Base-by-base conservation (phyloP, 306 rosid species). In the Cyclanthera cordifolia region DNA sequence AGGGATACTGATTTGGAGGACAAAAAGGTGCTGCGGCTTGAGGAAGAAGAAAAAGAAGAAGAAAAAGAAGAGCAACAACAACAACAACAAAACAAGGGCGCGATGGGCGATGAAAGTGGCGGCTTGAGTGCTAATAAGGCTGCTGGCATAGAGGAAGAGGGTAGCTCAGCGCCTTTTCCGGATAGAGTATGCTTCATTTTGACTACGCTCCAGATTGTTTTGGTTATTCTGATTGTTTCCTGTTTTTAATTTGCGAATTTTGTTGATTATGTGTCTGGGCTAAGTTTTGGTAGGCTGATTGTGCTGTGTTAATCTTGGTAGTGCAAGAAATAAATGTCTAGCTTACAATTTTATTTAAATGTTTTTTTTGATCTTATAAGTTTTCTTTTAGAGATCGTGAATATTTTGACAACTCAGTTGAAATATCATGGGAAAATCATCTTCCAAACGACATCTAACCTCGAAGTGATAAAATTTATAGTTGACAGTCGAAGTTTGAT, bases 111-210 rank as follows among this genome's bases (percentile, higher is more conserved):
- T 57, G 94, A 88, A 41, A 88, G 95, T 52, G 97, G 97, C 19
- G 97, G 96, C 9, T 74, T 88, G 81, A 88, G 97, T 74, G 96
- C 96, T 49, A 86, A 88, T 53, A 88, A 85, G 82, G 96, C 84
- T 15, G 86, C 78, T 71, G 87, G 91, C 19, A 78, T 77, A 74
- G 96, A 88, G 53, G 97, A 88, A 58, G 97, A 89, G 49, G 88
- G 91, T 19, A 88, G 80, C 70, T 71, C 96, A 12, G 77, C 94
- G 3, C 97, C 97, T 75, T 91, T 91, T 63, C 97, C 97, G 0
- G 97, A 88, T n/a, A 88, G 75, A 90, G 97, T 91, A 74, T 21
- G 41, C 25, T 4, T 72, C 7, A 0, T 66, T 73, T 58, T 37
- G 17, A 28, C 4, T 15, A 14, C 56, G 25, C 12, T 17, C 12